phyloP scores from a whole-genome alignment of 495 filamentous ascomycete genomes.

The Pseudomonodictys pantanalensis region DNA sequence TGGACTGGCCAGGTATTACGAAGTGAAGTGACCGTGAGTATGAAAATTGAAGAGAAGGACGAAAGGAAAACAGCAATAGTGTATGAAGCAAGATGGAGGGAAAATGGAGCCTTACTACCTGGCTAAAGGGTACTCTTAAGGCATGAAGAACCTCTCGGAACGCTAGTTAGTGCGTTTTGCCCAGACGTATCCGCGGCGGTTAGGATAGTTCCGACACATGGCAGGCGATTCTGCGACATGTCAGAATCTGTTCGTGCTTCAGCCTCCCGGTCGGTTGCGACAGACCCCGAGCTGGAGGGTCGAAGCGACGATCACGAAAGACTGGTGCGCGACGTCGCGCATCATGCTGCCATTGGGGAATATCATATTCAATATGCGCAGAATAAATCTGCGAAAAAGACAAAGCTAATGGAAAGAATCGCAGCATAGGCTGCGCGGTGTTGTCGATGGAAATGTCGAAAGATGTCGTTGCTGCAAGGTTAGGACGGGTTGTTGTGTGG shows the following conservation, averaged over 20 bases:
- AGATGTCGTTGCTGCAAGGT: conserved; percentile 16
- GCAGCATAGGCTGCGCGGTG: background rate
- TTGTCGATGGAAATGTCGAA: too few species aligned
- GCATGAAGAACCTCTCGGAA: conserved; percentile 29
- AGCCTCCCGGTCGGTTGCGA: conserved; percentile 28
- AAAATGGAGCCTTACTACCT: conserved; percentile 17
- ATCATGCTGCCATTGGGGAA: background rate
- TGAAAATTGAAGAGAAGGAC: conserved; percentile 30
- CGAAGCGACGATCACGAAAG: too few species aligned
- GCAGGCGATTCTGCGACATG: conserved; percentile 31
- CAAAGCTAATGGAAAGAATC: background rate
- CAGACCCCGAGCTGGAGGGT: conserved; percentile 17
- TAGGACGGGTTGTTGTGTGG: conserved; percentile 12
- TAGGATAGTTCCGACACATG: conserved; percentile 25
- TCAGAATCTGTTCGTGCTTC: conserved; percentile 34
- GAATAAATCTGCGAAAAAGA: too few species aligned
- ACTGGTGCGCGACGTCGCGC: background rate
- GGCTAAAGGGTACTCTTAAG: conserved; percentile 34
- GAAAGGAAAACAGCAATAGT: conserved; percentile 18
- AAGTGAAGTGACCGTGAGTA: conserved; percentile 33
- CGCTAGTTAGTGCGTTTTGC: conserved; percentile 28
- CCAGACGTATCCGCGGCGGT: conserved; percentile 20
- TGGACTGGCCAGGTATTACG: conserved; percentile 36
- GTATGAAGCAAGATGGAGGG: conserved; percentile 21
- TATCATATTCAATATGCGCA: background rate